Conservation (phyloP, 2,329 filamentous ascomycete genomes). For the Colletotrichum cordylinicola region DNA sequence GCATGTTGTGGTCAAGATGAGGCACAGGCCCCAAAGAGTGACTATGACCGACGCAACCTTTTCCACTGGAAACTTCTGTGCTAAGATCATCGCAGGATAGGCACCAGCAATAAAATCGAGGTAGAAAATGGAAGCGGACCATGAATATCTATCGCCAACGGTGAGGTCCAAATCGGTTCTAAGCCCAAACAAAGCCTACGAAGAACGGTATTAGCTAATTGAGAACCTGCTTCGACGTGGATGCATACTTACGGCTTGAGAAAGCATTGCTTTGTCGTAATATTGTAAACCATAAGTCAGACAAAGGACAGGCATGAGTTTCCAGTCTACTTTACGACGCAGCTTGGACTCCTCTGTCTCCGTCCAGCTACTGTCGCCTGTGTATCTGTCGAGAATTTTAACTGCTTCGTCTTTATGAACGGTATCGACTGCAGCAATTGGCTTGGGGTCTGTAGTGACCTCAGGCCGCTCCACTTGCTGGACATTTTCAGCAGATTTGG, state of each 20-base stretch:
- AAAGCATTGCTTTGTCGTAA: constrained; percentile 27
- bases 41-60: constrained; percentile 33
- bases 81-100: constrained; percentile 35
- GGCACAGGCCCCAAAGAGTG: constrained; percentile 34
- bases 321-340: constrained; percentile 45
- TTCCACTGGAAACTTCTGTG: constrained; percentile 31
- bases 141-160: constrained; percentile 32
- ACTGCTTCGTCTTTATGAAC: constrained; percentile 43
- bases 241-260: constrained; percentile 38
- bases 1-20: constrained; percentile 36
- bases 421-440: constrained; percentile 31
- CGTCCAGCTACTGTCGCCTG: constrained; percentile 47
- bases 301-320: constrained; percentile 46
- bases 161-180: constrained; percentile 30
- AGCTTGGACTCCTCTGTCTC: constrained; percentile 46
- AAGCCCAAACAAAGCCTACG: constrained; percentile 30
- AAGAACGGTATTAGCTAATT: constrained; percentile 39
- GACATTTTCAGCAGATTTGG: constrained; percentile 20
- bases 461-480: constrained; percentile 9
- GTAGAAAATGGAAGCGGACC: constrained; percentile 37
- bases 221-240: constrained; percentile 37
- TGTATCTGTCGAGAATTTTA: constrained; percentile 44
- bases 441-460: background rate
- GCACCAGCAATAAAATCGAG: constrained; percentile 35
- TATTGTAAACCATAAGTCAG: constrained; percentile 36